Evolutionary conservation across 2,329 filamentous ascomycete genomes (phyloP).

Genomic region (Metarhizium humberi): DNA sequence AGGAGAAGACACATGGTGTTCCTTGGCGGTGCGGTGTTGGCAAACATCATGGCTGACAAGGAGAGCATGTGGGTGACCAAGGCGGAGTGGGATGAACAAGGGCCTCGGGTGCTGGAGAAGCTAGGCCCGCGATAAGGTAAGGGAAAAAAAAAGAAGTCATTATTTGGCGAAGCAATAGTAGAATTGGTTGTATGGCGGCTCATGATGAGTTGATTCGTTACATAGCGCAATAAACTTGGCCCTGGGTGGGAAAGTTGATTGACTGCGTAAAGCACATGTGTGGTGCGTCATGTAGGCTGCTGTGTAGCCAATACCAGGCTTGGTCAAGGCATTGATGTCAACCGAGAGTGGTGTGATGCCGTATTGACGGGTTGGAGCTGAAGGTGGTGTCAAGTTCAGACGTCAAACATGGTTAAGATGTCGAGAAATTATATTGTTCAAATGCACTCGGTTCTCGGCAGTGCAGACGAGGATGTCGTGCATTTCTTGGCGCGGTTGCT

Average conservation of each 20-base stretch:
- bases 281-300: too few species aligned
- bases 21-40: conserved; percentile 87
- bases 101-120: conserved; percentile 77
- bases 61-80: conserved; percentile 99
- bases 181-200: not conserved
- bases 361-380: too few species aligned
- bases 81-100: conserved; percentile 94
- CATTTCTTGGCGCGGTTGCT: too few species aligned
- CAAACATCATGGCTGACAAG: conserved; percentile 98
- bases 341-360: too few species aligned
- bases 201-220: not conserved
- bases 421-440: too few species aligned
- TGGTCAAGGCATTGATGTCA: too few species aligned
- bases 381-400: too few species aligned
- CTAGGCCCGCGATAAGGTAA: conserved; percentile 67
- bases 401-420: too few species aligned
- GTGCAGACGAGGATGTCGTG: too few species aligned
- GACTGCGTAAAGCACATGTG: not conserved
- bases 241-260: not conserved
- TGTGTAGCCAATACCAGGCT: too few species aligned
- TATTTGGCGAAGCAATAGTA: not conserved
- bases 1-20: conserved; percentile 99
- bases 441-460: too few species aligned
- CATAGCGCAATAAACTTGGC: not conserved
- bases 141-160: not conserved